Percentiles rank a stretch among this genome's conserved stretches.
Evolutionary conservation across 208 protist genomes (phyloP).

Genomic region (Leishmania major): DNA sequence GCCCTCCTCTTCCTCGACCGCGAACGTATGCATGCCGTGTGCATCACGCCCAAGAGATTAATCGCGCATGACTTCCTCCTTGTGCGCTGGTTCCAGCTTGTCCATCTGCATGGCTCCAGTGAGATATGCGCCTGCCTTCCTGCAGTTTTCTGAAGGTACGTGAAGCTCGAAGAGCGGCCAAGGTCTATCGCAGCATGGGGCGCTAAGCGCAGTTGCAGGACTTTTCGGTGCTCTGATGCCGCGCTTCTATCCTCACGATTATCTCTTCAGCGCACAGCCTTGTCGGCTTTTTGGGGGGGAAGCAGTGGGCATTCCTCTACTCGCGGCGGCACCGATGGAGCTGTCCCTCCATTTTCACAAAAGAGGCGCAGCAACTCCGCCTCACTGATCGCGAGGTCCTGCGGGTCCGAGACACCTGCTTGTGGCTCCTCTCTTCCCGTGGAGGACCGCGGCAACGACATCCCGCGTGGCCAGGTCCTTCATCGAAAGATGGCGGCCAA

Average conservation of each 20-base stretch:
- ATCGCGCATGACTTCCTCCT: not conserved
- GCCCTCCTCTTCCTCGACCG: not conserved
- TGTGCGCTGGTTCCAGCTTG: not conserved
- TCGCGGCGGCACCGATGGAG: not conserved
- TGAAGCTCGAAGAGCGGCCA: not conserved
- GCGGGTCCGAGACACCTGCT: not conserved
- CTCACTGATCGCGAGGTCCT: not conserved
- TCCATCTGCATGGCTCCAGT: not conserved
- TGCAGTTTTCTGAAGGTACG: not conserved
- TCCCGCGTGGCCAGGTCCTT: not conserved
- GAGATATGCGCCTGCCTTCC: not conserved
- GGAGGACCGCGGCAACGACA: not conserved
- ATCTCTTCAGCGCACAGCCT: not conserved
- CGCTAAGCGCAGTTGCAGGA: not conserved
- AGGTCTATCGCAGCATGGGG: not conserved
- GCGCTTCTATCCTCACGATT: not conserved
- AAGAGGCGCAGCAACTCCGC: not conserved
- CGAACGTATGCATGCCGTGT: not conserved
- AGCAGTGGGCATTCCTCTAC: not conserved
- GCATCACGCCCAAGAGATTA: not conserved
- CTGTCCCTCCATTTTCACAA: not conserved
- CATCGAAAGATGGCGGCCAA: not conserved
- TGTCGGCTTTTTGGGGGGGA: not conserved
- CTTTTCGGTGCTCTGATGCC: not conserved
- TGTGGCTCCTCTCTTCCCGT: not conserved